Conservation (phyloP, 202 grass and related monocot genomes). For the Setaria viridis region DNA sequence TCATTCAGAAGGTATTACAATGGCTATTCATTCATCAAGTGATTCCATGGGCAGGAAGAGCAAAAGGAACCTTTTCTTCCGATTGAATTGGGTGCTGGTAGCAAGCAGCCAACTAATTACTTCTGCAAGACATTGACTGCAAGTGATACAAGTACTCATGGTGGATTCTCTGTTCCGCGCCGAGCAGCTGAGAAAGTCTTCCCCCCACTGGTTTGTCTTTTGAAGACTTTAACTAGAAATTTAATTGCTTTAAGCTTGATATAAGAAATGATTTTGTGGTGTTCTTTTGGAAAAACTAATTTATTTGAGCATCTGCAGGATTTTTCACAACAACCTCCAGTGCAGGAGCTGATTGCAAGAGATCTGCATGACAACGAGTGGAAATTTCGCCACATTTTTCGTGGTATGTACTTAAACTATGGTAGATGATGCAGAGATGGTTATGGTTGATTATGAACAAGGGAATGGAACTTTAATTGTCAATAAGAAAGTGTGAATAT, state of each 20-base stretch:
- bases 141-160: slow-evolving; percentile 98
- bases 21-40: slow-evolving; percentile 35
- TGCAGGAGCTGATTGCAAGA: slow-evolving; percentile 85
- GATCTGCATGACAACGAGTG: slow-evolving; percentile 97
- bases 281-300: slow-evolving; percentile 30
- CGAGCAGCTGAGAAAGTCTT: slow-evolving; percentile 99
- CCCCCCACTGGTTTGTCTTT: slow-evolving; percentile 73
- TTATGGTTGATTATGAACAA: slow-evolving; percentile 7
- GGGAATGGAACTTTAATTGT: not conserved
- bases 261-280: slow-evolving; percentile 3
- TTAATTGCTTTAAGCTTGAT: slow-evolving; percentile 39
- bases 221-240: not conserved
- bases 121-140: slow-evolving; percentile 98
- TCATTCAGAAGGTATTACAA: slow-evolving; percentile 2
- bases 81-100: slow-evolving; percentile 76
- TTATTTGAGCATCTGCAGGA: slow-evolving; percentile 54
- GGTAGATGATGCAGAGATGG: not conserved
- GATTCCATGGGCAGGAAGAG: slow-evolving; percentile 65
- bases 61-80: slow-evolving; percentile 94
- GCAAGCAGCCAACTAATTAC: slow-evolving; percentile 96
- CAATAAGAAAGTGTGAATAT: not conserved
- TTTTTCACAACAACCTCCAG: slow-evolving; percentile 90
- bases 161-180: slow-evolving; percentile 94
- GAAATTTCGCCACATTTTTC: slow-evolving; percentile 99
- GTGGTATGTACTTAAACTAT: slow-evolving; percentile 61